Evolutionary conservation across 176 grass and related monocot genomes (phyloP).

Genomic region (Hsuehochloa calcarea): DNA sequence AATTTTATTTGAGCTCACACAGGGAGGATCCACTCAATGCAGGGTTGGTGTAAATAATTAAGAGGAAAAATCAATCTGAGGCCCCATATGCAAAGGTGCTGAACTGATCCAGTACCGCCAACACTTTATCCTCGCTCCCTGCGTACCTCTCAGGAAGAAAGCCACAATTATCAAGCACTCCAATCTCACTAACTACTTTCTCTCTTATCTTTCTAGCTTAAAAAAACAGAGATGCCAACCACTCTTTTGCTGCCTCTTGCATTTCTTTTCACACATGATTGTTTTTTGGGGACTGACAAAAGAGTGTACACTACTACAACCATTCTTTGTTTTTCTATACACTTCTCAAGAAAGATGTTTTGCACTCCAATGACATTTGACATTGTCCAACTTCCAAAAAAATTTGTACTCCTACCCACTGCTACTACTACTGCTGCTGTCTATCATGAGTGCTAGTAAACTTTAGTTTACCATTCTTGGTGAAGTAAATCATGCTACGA

Average conservation of each 20-base stretch:
- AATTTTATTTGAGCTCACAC: no score
- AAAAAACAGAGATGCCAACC: background rate
- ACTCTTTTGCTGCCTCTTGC: conserved; percentile 18
- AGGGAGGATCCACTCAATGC: background rate
- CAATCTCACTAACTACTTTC: background rate
- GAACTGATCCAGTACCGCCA: background rate
- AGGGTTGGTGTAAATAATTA: background rate
- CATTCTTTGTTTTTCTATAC: background rate
- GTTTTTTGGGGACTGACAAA: background rate
- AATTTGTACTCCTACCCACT: no score
- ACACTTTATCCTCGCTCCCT: background rate
- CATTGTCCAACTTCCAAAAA: background rate
- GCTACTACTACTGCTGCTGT: background rate
- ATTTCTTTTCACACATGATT: background rate
- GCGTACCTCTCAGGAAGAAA: background rate
- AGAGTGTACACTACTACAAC: background rate
- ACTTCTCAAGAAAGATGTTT: conserved; percentile 21
- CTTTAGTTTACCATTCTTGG: background rate
- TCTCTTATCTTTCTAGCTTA: background rate
- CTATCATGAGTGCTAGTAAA: background rate
- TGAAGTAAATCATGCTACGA: background rate
- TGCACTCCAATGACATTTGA: background rate
- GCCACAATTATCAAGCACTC: background rate
- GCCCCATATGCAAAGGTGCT: background rate
- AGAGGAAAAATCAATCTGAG: background rate